Percentiles rank a stretch among this genome's conserved stretches.
Evolutionary conservation across 2,329 filamentous ascomycete genomes (phyloP).

Genomic region (Cercospora nicotianae): DNA sequence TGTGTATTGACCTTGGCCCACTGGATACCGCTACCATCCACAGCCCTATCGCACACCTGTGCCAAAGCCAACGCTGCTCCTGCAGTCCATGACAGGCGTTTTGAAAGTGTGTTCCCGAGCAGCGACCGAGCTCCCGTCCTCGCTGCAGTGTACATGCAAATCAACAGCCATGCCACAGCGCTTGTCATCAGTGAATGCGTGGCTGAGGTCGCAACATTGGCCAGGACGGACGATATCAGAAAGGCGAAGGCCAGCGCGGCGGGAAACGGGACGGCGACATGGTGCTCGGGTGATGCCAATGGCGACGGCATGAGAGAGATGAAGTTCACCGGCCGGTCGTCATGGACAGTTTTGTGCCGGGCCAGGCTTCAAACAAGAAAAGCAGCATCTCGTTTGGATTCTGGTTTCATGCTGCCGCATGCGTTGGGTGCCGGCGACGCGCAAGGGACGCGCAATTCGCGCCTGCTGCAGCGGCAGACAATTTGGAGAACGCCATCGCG

Average conservation of each 20-base stretch:
- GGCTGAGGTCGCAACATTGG: constrained; percentile 20
- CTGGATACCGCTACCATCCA: constrained; percentile 47
- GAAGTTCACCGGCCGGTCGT: neutral
- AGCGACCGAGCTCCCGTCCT: constrained; percentile 34
- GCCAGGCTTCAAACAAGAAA: neutral
- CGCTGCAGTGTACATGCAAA: constrained; percentile 41
- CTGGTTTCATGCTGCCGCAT: constrained; percentile 1
- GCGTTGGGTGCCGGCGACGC: neutral
- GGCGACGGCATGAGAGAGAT: constrained; percentile 26
- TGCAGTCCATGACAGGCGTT: constrained; percentile 41
- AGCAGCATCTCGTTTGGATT: neutral
- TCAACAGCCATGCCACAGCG: constrained; percentile 44
- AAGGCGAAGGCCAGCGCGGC: constrained; percentile 38
- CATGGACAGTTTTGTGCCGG: neutral
- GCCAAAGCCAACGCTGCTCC: constrained; percentile 46
- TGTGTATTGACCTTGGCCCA: constrained; percentile 45
- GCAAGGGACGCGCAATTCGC: neutral
- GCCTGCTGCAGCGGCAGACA: neutral
- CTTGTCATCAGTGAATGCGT: constrained; percentile 42
- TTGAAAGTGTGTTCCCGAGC: constrained; percentile 30
- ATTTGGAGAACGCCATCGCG: neutral
- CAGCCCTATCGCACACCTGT: constrained; percentile 47
- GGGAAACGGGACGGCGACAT: constrained; percentile 23
- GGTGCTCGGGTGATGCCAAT: constrained; percentile 29
- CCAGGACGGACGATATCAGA: constrained; percentile 35